phyloP scores from a whole-genome alignment of 2,329 filamentous ascomycete genomes.

The Pseudomassariella vexata region DNA sequence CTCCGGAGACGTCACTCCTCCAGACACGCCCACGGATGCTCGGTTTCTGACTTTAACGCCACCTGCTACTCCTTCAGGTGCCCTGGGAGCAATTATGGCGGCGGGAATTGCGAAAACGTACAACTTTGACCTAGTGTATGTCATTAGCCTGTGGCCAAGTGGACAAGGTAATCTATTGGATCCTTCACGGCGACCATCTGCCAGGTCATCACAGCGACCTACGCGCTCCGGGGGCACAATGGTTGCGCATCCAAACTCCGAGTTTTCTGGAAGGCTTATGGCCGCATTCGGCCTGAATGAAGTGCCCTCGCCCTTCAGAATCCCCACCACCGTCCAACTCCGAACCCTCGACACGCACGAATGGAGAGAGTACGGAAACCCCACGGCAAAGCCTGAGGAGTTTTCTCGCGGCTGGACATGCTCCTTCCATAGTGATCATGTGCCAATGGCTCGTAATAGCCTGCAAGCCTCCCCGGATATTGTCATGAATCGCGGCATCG shows the following conservation, averaged over 20 bases:
- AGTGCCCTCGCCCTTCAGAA: conserved; percentile 45
- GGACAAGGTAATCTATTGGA: conserved; percentile 9
- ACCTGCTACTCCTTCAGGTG: conserved; percentile 34
- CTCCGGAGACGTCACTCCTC: conserved; percentile 19
- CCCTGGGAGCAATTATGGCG: conserved; percentile 46
- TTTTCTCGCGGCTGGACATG: conserved; percentile 47
- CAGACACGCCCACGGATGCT: conserved; percentile 18
- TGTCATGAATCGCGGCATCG: conserved; percentile 43
- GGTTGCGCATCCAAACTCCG: conserved; percentile 11
- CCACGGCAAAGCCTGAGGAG: conserved; percentile 37
- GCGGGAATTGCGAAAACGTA: conserved; percentile 50
- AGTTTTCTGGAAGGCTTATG: conserved; percentile 43
- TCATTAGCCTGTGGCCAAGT: conserved; percentile 52
- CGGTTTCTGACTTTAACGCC: conserved; percentile 36
- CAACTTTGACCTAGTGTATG: conserved; percentile 53
- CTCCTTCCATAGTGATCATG: conserved; percentile 42
- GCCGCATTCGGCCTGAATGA: conserved; percentile 49
- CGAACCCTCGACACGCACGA: conserved; percentile 42
- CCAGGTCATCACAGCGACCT: conserved; percentile 2
- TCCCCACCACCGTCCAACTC: conserved; percentile 42
- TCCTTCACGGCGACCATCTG: conserved; percentile 12
- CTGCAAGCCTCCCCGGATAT: too few species aligned
- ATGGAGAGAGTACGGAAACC: conserved; percentile 47
- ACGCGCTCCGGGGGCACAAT: conserved; percentile 8
- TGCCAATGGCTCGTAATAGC: conserved; percentile 11